These are phyloP conservation scores for Farysia itapuensis DNA, from an alignment of 1,284 basidiomycete species.

Conservation along the genomic window DNA sequence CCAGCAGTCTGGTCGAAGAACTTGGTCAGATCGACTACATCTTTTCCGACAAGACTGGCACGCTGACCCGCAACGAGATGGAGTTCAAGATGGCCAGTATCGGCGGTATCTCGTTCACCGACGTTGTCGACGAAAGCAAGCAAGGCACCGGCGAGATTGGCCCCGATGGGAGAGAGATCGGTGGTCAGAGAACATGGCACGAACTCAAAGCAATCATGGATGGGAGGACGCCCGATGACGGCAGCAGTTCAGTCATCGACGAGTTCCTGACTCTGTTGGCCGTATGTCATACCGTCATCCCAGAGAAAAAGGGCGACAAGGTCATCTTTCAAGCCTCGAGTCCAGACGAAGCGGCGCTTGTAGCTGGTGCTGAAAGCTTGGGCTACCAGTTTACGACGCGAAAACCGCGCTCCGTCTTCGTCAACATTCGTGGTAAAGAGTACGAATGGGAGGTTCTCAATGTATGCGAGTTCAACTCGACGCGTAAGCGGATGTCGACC, in stretches of 20 bases:
- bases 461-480: slow-evolving; percentile 98
- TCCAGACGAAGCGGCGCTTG: slow-evolving; percentile 95
- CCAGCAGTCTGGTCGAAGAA: slow-evolving; percentile 95
- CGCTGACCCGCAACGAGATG: slow-evolving; percentile 94
- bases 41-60: slow-evolving; percentile 98
- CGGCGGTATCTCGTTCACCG: slow-evolving; percentile 84
- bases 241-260: slow-evolving; percentile 67
- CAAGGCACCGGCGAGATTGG: slow-evolving; percentile 64
- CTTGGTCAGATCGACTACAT: slow-evolving; percentile 98
- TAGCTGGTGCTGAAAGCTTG: slow-evolving; percentile 86
- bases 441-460: slow-evolving; percentile 90
- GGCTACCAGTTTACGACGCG: slow-evolving; percentile 92
- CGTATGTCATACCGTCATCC: slow-evolving; percentile 97
- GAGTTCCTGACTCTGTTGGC: slow-evolving; percentile 90
- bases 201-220: slow-evolving; percentile 68
- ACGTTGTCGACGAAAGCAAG: slow-evolving; percentile 80
- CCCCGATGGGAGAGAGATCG: slow-evolving; percentile 60
- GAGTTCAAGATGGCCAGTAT: slow-evolving; percentile 91
- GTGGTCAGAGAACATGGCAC: slow-evolving; percentile 73
- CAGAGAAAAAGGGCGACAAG: slow-evolving; percentile 72
- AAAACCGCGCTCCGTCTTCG: slow-evolving; percentile 91
- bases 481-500: slow-evolving; percentile 96
- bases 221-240: slow-evolving; percentile 61
- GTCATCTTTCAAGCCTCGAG: slow-evolving; percentile 89
- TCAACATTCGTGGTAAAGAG: slow-evolving; percentile 73